These are phyloP conservation scores for Trichoderma arundinaceum DNA, from an alignment of 2,329 filamentous ascomycete species.

Conservation along the genomic window DNA sequence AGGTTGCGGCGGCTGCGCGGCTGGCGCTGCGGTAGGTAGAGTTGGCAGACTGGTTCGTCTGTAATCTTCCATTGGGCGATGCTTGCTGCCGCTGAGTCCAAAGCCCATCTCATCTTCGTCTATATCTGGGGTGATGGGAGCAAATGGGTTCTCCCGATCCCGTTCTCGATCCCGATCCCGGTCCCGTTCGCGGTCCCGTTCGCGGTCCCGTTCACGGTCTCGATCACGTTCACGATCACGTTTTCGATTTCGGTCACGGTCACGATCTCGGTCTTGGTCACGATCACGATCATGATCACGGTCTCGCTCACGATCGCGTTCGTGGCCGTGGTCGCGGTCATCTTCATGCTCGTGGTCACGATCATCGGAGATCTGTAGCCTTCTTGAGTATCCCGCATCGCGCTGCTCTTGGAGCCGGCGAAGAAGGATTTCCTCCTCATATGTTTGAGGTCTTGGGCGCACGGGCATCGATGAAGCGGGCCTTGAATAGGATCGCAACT, in stretches of 20 bases:
- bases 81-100: conserved; percentile 56
- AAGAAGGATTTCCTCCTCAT: conserved; percentile 56
- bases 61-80: conserved; percentile 68
- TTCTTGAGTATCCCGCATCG: conserved; percentile 51
- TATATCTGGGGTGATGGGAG: conserved; percentile 35
- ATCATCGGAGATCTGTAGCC: conserved; percentile 44
- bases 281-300: background rate
- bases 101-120: conserved; percentile 47
- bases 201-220: background rate
- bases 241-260: background rate
- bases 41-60: conserved; percentile 42
- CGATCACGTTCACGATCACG: background rate
- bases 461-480: conserved; percentile 35
- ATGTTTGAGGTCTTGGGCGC: conserved; percentile 40
- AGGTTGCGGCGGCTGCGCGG: conserved; percentile 41
- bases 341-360: conserved; percentile 13
- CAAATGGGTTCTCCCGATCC: conserved; percentile 27
- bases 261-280: background rate
- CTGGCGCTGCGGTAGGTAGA: conserved; percentile 35
- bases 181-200: conserved; percentile 7
- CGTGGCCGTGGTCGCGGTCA: background rate
- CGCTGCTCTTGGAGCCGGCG: conserved; percentile 55
- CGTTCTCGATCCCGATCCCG: too few species aligned
- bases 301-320: background rate
- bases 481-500: conserved; percentile 28